Conservation (phyloP, 1,139 yeast species). For the Candida mesenterica region DNA sequence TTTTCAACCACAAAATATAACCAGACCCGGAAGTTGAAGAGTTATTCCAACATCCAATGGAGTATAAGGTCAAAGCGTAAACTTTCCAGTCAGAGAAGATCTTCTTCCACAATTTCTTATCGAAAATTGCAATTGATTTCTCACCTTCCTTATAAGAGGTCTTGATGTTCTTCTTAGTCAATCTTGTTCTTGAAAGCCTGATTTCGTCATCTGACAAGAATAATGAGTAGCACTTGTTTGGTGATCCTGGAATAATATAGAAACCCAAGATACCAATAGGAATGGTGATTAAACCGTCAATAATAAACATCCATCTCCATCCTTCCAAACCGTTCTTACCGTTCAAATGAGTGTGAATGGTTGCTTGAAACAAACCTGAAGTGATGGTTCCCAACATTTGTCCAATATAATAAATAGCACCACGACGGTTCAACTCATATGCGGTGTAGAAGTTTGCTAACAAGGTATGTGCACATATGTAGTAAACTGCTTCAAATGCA, state of each 20-base stretch:
- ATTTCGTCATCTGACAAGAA: constrained; percentile 32
- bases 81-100: constrained; percentile 25
- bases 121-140: constrained; percentile 20
- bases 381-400: constrained; percentile 30
- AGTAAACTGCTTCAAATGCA: constrained; percentile 26
- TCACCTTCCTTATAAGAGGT: too few relatives aligned
- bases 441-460: constrained; percentile 27
- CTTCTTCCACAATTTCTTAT: constrained; percentile 20
- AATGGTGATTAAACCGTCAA: constrained; percentile 27
- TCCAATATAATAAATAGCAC: constrained; percentile 29
- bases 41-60: constrained; percentile 22
- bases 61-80: constrained; percentile 19
- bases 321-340: constrained; percentile 27
- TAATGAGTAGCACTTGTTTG: constrained; percentile 26
- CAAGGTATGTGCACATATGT: constrained; percentile 22
- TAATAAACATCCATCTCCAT: constrained; percentile 33
- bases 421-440: constrained; percentile 26
- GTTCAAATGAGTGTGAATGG: neutral
- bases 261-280: constrained; percentile 25
- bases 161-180: constrained; percentile 25
- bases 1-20: constrained; percentile 46
- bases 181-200: constrained; percentile 22
- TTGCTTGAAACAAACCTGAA: constrained; percentile 19
- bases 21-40: constrained; percentile 46
- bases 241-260: constrained; percentile 30